Base-by-base conservation (phyloP, 2,329 filamentous ascomycete genomes). In the Grosmannia penicillata region DNA sequence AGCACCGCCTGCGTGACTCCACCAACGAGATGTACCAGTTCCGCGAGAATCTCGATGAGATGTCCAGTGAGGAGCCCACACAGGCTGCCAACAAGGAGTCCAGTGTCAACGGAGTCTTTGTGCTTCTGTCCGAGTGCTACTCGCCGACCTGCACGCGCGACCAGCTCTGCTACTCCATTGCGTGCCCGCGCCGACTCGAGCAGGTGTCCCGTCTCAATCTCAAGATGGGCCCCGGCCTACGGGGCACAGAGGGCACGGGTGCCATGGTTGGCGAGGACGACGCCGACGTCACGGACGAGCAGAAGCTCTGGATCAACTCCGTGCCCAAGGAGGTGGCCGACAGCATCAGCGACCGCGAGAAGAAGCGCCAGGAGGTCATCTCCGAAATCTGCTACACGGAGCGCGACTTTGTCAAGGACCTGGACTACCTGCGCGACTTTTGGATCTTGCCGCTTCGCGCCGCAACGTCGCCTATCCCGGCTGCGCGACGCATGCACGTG, bases 341-440 rank as follows among this genome's bases (percentile, higher is more conserved):
- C 49, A 83, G 79, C 53, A 79, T 95, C 23, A 78, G 77, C 36
- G 91, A 98, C 48, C 75, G 74, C 48, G 91, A 98, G 58, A 93
- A 94, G 75, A 96, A 96, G 65, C 76, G 91, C 32, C 91, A 98
- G 56, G 91, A 98, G 55, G 83, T 98, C 49, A 95, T 98, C 43
- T 95, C 89, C 6, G 91, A 98, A 57, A 78, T 96, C 45, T 95
- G 93, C 76, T 98, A 98, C 61, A 98, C 91, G 0, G 91, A 98
- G 57, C 76, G 91, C 49, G 91, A 98, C 61, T 98, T 98, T 51
- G 91, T 98, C 55, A 98, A 98, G 64, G 91, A 98, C 58, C 66
- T 98, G 51, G 91, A 98, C 59, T 98, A 98, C 54, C 67, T 98
- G 23, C 77, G 91, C 44, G 91, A 98, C 62, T 98, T 96, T 66